Evolutionary conservation across 352 stramenopile genomes (phyloP), one percentile per base, ranked within the genome.

Genomic region (Pythium aphanidermatum): DNA sequence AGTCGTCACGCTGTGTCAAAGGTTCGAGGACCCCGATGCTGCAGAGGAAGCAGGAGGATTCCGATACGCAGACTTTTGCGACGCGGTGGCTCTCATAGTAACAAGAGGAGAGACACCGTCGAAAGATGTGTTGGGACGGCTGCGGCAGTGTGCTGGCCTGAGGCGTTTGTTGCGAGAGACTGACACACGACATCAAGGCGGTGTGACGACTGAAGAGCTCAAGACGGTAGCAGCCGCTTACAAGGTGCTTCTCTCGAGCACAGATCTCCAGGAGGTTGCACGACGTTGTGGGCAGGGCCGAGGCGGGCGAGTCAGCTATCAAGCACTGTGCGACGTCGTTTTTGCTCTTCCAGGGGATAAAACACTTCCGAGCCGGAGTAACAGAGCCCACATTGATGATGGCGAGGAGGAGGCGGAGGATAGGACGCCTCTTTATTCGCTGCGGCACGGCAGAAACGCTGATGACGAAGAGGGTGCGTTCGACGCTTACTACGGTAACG

Each of bases 41-140:
- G 21, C 16, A 1, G 6, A 58, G 16, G 55, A 42, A 19, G 49
- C 41, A n/a, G 35, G 32, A 8, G 38, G 46, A 14, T 70, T 86
- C 28, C 19, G 41, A 3, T 86, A 83, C 34, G 67, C 82, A 20
- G 68, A 83, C 2, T 83, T 85, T 23, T 91, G 74, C 27, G 74
- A 91, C 48, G 58, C 60, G 2, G 36, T 91, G 0, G 43, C 56
- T 0, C 13, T 37, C 10, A 26, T 28, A 28, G 6, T 13, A 17
- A 19, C 13, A 4, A 14, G n/a, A 13, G 30, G 3, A 11, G 16
- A 19, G 5, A 29, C 4, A 31, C 11, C n/a, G n/a, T n/a, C 27
- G 12, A 14, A 23, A 14, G 46, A 55, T 13, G 45, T 46, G 12
- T 49, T 37, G 30, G 30, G 16, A 17, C 16, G 34, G 30, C 27